Evolutionary conservation across 2,329 filamentous ascomycete genomes (phyloP).

Genomic region (Pestalotiopsis sp.): DNA sequence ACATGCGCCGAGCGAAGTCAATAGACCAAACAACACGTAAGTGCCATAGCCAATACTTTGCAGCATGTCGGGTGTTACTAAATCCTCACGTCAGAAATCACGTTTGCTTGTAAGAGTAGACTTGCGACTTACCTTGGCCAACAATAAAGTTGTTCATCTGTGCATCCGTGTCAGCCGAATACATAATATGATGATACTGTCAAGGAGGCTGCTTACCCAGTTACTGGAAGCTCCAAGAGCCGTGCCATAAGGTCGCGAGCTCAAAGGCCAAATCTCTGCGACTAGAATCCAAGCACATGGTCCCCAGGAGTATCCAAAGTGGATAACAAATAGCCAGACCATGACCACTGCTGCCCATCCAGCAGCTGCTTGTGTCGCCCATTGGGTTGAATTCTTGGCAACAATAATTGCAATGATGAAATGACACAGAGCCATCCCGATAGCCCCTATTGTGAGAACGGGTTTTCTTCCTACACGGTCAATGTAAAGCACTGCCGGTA

Average conservation of each 20-base stretch:
- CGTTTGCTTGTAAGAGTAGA: background rate
- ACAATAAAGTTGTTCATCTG: constrained; percentile 62
- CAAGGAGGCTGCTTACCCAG: constrained; percentile 47
- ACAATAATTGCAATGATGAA: constrained; percentile 73
- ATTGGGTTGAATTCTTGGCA: constrained; percentile 63
- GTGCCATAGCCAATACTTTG: constrained; percentile 68
- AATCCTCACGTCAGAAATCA: background rate
- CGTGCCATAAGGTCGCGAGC: constrained; percentile 71
- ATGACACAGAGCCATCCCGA: constrained; percentile 73
- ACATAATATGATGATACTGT: background rate
- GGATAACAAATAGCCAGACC: constrained; percentile 75
- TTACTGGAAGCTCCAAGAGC: constrained; percentile 68
- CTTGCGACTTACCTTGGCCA: constrained; percentile 47
- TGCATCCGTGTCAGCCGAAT: background rate
- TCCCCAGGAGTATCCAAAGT: constrained; percentile 78
- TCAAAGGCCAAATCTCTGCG: constrained; percentile 75
- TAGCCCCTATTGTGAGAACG: constrained; percentile 63
- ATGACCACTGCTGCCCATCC: constrained; percentile 72
- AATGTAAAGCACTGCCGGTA: constrained; percentile 68
- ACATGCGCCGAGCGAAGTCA: constrained; percentile 64
- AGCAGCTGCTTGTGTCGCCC: constrained; percentile 57
- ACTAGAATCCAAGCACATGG: constrained; percentile 76
- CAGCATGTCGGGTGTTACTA: constrained; percentile 69
- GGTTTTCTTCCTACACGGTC: constrained; percentile 67
- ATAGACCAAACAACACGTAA: constrained; percentile 69